phyloP scores from a whole-genome alignment of 352 stramenopile genomes.

The Phytophthora agathidicida region DNA sequence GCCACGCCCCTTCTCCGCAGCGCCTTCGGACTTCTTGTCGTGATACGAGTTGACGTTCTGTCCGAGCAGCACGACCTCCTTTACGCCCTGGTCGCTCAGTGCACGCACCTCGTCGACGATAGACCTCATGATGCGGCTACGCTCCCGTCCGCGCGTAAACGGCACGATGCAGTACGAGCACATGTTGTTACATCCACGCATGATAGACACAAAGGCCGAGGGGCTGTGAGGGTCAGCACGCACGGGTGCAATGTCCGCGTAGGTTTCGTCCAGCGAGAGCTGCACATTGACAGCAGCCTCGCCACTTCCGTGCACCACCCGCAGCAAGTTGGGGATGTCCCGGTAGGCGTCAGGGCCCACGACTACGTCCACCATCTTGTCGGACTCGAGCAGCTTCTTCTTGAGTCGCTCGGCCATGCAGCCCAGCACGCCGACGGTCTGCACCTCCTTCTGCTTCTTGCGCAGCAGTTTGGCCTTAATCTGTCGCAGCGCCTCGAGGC shows the following conservation, averaged over 20 bases:
- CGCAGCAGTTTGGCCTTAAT: conserved; percentile 73
- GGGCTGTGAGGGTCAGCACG: conserved; percentile 82
- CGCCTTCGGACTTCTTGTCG: conserved; percentile 88
- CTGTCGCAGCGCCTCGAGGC: conserved; percentile 78
- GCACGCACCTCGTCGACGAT: conserved; percentile 95
- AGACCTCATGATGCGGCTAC: conserved; percentile 88
- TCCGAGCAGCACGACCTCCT: conserved; percentile 98
- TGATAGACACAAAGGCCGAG: conserved; percentile 98
- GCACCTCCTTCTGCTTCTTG: conserved; percentile 68
- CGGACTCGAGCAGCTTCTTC: conserved; percentile 93
- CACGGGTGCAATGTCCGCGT: conserved; percentile 97
- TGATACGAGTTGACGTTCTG: conserved; percentile 99
- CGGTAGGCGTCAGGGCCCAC: conserved; percentile 98
- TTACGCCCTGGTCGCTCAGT: conserved; percentile 92
- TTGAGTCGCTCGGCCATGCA: conserved; percentile 99
- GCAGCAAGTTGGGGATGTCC: conserved; percentile 95
- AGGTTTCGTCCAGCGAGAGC: conserved; percentile 98
- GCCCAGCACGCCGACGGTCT: conserved; percentile 96
- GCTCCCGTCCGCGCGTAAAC: conserved; percentile 98
- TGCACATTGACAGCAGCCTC: conserved; percentile 93
- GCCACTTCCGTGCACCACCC: conserved; percentile 76
- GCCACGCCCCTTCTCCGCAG: conserved; percentile 62
- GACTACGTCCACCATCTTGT: conserved; percentile 97
- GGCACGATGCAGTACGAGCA: conserved; percentile 99
- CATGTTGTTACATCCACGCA: conserved; percentile 99